Conservation (phyloP, 768 basidiomycete species). For the Hypholoma fasciculare region DNA sequence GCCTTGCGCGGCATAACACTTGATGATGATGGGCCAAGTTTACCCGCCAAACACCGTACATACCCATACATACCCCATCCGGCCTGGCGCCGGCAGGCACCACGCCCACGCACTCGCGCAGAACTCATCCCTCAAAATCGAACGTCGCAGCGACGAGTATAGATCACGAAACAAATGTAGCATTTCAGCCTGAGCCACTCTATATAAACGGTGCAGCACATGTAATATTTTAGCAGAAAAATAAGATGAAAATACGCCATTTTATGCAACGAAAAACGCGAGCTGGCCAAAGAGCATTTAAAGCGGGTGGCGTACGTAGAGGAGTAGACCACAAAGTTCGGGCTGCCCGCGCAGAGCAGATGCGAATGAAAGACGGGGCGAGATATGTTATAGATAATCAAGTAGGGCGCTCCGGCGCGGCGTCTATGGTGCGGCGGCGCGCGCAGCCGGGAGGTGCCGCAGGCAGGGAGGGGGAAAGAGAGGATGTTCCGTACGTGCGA, state of each 20-base stretch:
- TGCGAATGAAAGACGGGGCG: not conserved
- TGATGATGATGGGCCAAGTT: too few species aligned
- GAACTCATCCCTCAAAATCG: too few species aligned
- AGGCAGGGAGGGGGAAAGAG: too few species aligned
- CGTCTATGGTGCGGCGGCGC: too few species aligned
- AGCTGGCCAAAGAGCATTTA: not conserved
- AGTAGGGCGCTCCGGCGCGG: not conserved
- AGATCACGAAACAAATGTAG: not conserved
- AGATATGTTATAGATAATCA: constrained; percentile 6
- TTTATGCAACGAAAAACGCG: not conserved
- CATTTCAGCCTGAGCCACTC: not conserved
- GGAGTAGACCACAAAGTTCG: not conserved
- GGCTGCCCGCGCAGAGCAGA: not conserved
- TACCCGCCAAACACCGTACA: too few species aligned
- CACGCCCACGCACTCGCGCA: too few species aligned
- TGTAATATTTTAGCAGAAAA: not conserved
- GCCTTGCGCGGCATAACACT: too few species aligned
- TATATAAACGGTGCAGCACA: not conserved
- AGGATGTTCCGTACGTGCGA: too few species aligned
- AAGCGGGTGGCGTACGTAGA: not conserved
- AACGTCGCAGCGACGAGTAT: too few species aligned
- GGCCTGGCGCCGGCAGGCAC: too few species aligned
- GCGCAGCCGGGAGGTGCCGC: too few species aligned
- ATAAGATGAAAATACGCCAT: not conserved
- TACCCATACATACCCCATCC: too few species aligned